Percentiles rank a stretch among this genome's conserved stretches.
Conservation (phyloP, 345 rosid genomes). For the Fremontodendron californicum region DNA sequence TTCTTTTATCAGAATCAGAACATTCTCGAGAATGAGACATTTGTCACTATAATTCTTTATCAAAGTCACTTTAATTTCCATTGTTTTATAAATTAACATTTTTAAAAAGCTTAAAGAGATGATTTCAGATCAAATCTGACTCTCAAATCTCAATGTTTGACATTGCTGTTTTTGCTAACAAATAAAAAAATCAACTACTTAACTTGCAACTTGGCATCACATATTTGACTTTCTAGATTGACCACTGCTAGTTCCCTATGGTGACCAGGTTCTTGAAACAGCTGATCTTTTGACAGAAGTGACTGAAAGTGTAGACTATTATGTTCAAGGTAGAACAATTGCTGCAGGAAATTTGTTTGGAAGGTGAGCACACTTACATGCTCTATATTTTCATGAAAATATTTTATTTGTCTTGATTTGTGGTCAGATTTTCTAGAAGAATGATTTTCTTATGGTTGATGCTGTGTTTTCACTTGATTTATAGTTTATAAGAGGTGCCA, state of each 20-base stretch:
- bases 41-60: background rate
- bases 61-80: background rate
- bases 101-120: background rate
- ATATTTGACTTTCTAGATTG: background rate
- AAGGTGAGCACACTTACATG: slow-evolving; percentile 42
- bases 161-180: background rate
- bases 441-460: background rate
- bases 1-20: slow-evolving; percentile 1
- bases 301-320: slow-evolving; percentile 98
- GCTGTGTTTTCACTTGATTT: background rate
- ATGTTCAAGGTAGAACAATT: slow-evolving; percentile 94
- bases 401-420: slow-evolving; percentile 3
- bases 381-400: slow-evolving; percentile 15
- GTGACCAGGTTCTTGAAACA: slow-evolving; percentile 83
- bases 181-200: background rate
- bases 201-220: background rate
- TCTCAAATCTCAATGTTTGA: background rate
- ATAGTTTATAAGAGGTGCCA: slow-evolving; percentile 3
- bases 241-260: slow-evolving; percentile 4
- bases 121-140: background rate
- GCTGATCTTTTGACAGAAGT: slow-evolving; percentile 96
- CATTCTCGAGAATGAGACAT: background rate
- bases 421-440: slow-evolving; percentile 10
- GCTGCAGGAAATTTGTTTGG: slow-evolving; percentile 98
- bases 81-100: background rate